Conservation (phyloP, 768 basidiomycete genomes). For the Exidia glandulosa region DNA sequence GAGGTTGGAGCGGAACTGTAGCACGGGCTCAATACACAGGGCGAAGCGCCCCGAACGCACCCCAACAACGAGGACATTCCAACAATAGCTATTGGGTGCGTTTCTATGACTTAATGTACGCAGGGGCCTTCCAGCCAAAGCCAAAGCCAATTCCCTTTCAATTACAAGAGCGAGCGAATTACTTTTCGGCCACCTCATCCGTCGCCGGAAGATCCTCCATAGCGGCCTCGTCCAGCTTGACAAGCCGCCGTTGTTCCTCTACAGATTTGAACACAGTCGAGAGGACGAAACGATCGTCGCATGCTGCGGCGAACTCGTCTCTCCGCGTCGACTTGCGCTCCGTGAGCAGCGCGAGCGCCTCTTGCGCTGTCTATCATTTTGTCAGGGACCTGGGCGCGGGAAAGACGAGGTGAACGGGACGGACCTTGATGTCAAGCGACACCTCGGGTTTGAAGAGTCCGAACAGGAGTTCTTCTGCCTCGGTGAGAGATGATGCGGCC, state of each 20-base stretch:
- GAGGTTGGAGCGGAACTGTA: no score
- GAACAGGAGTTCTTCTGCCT: slow-evolving; percentile 53
- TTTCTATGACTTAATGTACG: no score
- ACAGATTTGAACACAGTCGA: slow-evolving; percentile 57
- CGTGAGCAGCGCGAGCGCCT: slow-evolving; percentile 37
- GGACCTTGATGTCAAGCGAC: slow-evolving; percentile 37
- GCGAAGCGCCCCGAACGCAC: no score
- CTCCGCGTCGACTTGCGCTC: slow-evolving; percentile 38
- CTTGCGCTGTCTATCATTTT: slow-evolving; percentile 38
- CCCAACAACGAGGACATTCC: no score
- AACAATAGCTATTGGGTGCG: no score
- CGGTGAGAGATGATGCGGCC: slow-evolving; percentile 40
- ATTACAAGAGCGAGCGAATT: no score
- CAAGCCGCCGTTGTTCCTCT: slow-evolving; percentile 26
- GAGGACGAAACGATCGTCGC: slow-evolving; percentile 41
- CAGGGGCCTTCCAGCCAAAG: no score
- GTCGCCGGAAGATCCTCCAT: neutral
- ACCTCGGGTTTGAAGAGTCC: slow-evolving; percentile 33
- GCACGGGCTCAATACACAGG: no score
- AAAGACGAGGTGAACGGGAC: slow-evolving; percentile 7
- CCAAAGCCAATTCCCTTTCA: no score
- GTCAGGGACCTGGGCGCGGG: neutral
- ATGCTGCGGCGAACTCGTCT: slow-evolving; percentile 51
- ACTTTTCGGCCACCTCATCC: neutral
- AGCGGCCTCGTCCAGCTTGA: neutral